Conservation (phyloP, 1,284 basidiomycete genomes). For the Boletus holoroseus region DNA sequence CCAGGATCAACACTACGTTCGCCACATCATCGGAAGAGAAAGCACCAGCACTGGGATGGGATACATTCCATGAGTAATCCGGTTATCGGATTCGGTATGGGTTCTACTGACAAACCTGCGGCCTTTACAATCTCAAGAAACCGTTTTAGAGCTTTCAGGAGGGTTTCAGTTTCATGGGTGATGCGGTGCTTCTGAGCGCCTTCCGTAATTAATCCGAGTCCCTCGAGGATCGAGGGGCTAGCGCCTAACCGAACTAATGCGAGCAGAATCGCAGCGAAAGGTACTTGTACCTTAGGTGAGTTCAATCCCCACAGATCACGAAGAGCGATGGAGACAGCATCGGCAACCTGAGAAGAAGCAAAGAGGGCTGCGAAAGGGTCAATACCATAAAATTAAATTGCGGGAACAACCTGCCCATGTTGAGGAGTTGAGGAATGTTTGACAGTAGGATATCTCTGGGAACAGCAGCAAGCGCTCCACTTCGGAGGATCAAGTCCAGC, state of each 20-base stretch:
- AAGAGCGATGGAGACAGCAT: slow-evolving; percentile 22
- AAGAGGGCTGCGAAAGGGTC: slow-evolving; percentile 18
- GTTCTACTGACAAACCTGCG: slow-evolving; percentile 42
- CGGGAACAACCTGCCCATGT: slow-evolving; percentile 36
- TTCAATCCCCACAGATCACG: slow-evolving; percentile 22
- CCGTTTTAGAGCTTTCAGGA: slow-evolving; percentile 36
- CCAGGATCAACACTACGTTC: slow-evolving; percentile 45
- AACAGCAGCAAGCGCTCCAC: slow-evolving; percentile 35
- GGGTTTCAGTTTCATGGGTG: slow-evolving; percentile 15
- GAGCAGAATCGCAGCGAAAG: slow-evolving; percentile 17
- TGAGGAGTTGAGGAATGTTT: slow-evolving; percentile 38
- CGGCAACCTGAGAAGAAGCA: slow-evolving; percentile 21
- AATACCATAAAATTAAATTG: not conserved
- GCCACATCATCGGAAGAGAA: slow-evolving; percentile 42
- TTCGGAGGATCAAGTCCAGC: slow-evolving; percentile 40
- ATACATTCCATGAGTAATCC: slow-evolving; percentile 7
- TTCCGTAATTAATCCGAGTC: slow-evolving; percentile 13
- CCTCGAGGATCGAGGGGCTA: slow-evolving; percentile 15
- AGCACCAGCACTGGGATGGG: slow-evolving; percentile 31
- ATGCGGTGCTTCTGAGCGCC: slow-evolving; percentile 6
- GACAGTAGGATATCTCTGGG: slow-evolving; percentile 26
- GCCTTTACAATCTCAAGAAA: slow-evolving; percentile 42
- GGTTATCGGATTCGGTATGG: not conserved
- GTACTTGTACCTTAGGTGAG: slow-evolving; percentile 10
- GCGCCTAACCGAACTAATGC: slow-evolving; percentile 28